Conservation (phyloP, 768 basidiomycete species). For the Tulasnella sp. region DNA sequence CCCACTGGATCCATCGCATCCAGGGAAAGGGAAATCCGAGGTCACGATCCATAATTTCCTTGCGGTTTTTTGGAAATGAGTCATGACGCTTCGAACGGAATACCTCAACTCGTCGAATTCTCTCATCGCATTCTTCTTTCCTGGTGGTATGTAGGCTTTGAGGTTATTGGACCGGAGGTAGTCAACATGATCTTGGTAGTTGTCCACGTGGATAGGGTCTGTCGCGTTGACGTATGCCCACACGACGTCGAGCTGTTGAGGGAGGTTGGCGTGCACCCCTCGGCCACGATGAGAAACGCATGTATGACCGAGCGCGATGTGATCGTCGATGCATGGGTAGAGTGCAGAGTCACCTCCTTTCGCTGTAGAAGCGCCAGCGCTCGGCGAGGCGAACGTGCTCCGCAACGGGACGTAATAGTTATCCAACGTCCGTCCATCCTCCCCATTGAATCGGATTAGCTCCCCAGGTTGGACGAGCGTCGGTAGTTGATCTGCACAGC, state of each 20-base stretch:
- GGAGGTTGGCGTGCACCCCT: background rate
- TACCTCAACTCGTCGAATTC: constrained; percentile 24
- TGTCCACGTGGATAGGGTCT: constrained; percentile 6
- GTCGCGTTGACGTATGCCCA: constrained; percentile 23
- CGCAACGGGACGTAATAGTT: too few species aligned
- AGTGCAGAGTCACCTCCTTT: too few species aligned
- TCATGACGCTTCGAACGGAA: constrained; percentile 21
- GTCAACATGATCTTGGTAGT: background rate
- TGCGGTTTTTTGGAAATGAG: constrained; percentile 2
- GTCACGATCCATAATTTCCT: constrained; percentile 20
- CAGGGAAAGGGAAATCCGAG: constrained; percentile 18
- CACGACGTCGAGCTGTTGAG: constrained; percentile 16
- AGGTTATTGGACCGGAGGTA: background rate
- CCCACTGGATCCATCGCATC: background rate
- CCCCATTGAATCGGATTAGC: too few species aligned
- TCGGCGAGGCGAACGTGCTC: too few species aligned
- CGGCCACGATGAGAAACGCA: too few species aligned
- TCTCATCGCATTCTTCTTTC: background rate
- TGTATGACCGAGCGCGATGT: too few species aligned
- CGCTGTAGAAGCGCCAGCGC: too few species aligned
- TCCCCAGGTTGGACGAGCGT: too few species aligned
- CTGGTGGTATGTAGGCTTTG: background rate
- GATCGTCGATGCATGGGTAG: too few species aligned
- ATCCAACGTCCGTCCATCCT: too few species aligned
- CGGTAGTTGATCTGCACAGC: too few species aligned